These are phyloP conservation scores for Neurospora sp. DNA, from an alignment of 2,329 filamentous ascomycete species.

Conservation along the genomic window DNA sequence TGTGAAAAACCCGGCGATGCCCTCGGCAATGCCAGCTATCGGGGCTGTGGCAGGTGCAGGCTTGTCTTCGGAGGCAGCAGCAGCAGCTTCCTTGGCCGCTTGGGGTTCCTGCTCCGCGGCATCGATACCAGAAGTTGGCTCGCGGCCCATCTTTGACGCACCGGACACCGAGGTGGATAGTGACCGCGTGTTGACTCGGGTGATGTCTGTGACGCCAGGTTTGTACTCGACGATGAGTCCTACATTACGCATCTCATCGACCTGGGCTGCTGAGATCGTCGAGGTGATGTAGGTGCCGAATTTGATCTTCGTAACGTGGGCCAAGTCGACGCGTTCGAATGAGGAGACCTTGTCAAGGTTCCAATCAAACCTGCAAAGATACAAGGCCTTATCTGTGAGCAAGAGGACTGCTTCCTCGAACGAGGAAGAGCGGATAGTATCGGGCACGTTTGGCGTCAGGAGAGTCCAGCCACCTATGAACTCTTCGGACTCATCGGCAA, in stretches of 20 bases:
- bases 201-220: constrained; percentile 59
- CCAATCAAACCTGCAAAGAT: constrained; percentile 91
- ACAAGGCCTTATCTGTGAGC: constrained; percentile 75
- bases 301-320: constrained; percentile 62
- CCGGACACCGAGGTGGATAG: constrained; percentile 44
- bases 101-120: constrained; percentile 9
- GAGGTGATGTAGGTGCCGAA: constrained; percentile 86
- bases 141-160: constrained; percentile 19
- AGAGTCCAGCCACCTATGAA: constrained; percentile 85
- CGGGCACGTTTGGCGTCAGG: constrained; percentile 62
- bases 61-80: constrained; percentile 2
- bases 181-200: constrained; percentile 77
- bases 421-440: constrained; percentile 59
- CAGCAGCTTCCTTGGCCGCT: constrained; percentile 1
- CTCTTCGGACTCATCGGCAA: constrained; percentile 75
- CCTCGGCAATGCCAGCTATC: constrained; percentile 8
- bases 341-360: constrained; percentile 87
- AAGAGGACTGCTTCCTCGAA: constrained; percentile 86
- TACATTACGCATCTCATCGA: constrained; percentile 70
- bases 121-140: constrained; percentile 8
- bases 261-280: constrained; percentile 67
- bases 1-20: constrained; percentile 33
- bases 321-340: constrained; percentile 77
- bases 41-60: constrained; percentile 10
- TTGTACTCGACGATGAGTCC: constrained; percentile 75